These are phyloP conservation scores for Durio zibethinus DNA, from an alignment of 345 rosid species.

Conservation along the genomic window DNA sequence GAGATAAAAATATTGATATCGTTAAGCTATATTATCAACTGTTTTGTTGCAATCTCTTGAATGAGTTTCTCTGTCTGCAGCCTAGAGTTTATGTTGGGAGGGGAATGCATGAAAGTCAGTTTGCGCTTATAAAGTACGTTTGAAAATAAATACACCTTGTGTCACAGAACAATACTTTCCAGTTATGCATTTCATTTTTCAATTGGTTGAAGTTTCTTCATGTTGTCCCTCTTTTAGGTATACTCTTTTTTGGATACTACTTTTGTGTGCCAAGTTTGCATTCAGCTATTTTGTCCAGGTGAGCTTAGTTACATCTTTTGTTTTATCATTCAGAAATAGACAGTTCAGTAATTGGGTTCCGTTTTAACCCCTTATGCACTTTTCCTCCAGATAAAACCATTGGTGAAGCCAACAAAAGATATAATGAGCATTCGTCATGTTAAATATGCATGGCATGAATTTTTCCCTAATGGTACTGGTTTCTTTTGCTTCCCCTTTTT, in stretches of 20 bases:
- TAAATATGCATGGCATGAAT: conserved; percentile 83
- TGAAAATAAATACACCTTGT: conserved; percentile 7
- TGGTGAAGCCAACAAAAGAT: conserved; percentile 87
- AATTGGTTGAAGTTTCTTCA: conserved; percentile 9
- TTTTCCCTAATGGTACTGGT: conserved; percentile 70
- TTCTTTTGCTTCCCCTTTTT: conserved; percentile 2
- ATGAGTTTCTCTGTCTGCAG: conserved; percentile 43
- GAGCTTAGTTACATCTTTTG: conserved; percentile 17
- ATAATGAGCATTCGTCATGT: conserved; percentile 67
- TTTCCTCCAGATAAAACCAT: conserved; percentile 59
- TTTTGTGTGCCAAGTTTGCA: conserved; percentile 61
- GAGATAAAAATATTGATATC: background rate
- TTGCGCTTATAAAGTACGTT: conserved; percentile 84
- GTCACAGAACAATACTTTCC: conserved; percentile 1
- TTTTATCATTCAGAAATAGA: background rate
- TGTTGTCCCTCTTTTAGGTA: conserved; percentile 52
- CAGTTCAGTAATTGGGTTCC: background rate
- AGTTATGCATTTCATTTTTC: conserved; percentile 11
- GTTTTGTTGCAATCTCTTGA: conserved; percentile 22
- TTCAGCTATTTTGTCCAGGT: conserved; percentile 89
- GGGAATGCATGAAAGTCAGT: conserved; percentile 99
- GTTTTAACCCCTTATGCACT: conserved; percentile 15
- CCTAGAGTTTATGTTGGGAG: conserved; percentile 93
- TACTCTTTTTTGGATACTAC: conserved; percentile 83
- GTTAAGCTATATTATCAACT: background rate